Evolutionary conservation across 2,329 filamentous ascomycete species (phyloP), one percentile per base, ranked within the genome.

Genomic region (Teratosphaeria zuluensis): DNA sequence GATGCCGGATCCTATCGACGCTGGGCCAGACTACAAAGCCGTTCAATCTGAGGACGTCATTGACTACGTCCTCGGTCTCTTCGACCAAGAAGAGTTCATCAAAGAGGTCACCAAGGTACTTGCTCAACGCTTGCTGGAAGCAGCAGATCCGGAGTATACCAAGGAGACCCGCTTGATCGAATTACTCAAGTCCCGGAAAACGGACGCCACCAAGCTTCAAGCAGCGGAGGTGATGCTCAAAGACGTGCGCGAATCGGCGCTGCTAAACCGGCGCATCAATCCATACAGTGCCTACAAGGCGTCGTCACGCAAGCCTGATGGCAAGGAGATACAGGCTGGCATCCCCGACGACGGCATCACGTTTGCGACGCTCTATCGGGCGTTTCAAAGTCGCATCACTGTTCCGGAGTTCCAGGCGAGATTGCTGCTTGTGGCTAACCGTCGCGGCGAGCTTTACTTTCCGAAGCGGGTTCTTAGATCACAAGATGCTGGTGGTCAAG

Each of bases 191-290:
- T 81, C 89, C 61, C 85, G 92, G 8, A 55, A 55, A 16, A 92
- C 96, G 58, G 92, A 92, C 28, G 90, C 96, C 64, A 81, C 83
- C 31, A 85, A 90, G 16, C 77, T 99, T 53, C 94, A 97, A 71
- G 89, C 89, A 54, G 96, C 92, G 73, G 92, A 99, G 70, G 94
- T 99, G 67, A 99, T 99, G 94, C 83, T 99, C 59, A 89, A 88
- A 63, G 94, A 99, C 71, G 88, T 97, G 38, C 82, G 88, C 64
- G 92, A 96, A 60, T 89, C 96, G 69, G 76, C 79, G 7, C 77
- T 81, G 12, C 84, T 96, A 53, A 78, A 84, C 51, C 66, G 61
- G 35, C 64, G 67, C 3, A 61, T 72, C 68, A 73, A 63, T 61
- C 65, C 58, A 64, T 56, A 61, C 66, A 57, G 72, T 69, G 30